Evolutionary conservation across 2,329 filamentous ascomycete species (phyloP).

Genomic region (Fusarium xylarioides): DNA sequence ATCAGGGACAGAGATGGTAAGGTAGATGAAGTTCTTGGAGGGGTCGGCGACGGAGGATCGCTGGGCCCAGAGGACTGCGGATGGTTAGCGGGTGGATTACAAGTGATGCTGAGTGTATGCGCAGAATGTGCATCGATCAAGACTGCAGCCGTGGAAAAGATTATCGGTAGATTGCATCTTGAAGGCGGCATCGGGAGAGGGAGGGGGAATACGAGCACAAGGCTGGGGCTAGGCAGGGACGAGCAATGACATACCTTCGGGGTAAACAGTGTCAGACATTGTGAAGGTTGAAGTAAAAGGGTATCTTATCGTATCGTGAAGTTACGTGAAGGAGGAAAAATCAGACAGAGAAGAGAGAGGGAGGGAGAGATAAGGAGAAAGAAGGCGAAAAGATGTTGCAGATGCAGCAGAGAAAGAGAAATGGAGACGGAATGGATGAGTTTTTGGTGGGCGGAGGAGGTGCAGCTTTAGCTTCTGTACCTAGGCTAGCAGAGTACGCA

Average conservation of each 20-base stretch:
- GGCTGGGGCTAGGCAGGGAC: constrained; percentile 4
- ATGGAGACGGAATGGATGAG: constrained; percentile 36
- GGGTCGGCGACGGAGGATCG: constrained; percentile 84
- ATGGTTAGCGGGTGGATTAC: constrained; percentile 8
- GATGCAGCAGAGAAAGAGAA: constrained; percentile 18
- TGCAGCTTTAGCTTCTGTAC: constrained; percentile 38
- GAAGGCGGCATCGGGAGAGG: constrained; percentile 1
- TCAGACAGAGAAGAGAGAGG: constrained; percentile 13
- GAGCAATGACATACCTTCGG: constrained; percentile 50
- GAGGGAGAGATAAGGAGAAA: constrained; percentile 9
- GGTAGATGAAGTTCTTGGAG: constrained; percentile 92
- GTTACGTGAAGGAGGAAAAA: constrained; percentile 18
- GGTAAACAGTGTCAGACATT: constrained; percentile 43
- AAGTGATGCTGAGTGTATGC: background rate
- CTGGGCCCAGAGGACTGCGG: constrained; percentile 93
- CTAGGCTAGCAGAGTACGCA: background rate
- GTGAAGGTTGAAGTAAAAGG: constrained; percentile 31
- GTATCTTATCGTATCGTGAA: constrained; percentile 40
- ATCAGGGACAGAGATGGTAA: constrained; percentile 90
- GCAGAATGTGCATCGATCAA: background rate
- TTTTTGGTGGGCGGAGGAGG: constrained; percentile 41
- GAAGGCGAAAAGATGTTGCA: constrained; percentile 26
- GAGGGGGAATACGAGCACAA: constrained; percentile 8
- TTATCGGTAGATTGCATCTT: background rate
- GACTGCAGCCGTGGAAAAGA: background rate